Percentiles rank a stretch among this genome's conserved stretches.
Conservation (phyloP, 352 stramenopile species). For the Phytophthora fragariaefolia region DNA sequence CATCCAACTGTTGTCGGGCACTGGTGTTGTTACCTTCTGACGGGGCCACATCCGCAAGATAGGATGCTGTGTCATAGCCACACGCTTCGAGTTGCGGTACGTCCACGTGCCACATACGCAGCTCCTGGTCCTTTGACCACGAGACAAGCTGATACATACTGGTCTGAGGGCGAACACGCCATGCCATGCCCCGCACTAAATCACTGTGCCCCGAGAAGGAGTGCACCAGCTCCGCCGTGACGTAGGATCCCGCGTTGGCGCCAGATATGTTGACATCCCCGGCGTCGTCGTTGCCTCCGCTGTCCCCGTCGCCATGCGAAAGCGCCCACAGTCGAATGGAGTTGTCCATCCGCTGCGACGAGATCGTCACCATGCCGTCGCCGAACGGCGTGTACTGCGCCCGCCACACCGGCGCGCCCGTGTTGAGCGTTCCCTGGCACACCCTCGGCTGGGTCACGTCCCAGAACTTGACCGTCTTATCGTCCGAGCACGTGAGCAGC, state of each 20-base stretch:
- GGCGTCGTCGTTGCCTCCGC: constrained; percentile 15
- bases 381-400: constrained; percentile 84
- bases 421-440: constrained; percentile 70
- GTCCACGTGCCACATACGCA: constrained; percentile 79
- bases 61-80: constrained; percentile 56
- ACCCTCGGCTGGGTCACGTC: constrained; percentile 67
- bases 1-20: constrained; percentile 25
- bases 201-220: constrained; percentile 71
- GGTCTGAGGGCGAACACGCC: constrained; percentile 51
- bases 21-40: constrained; percentile 30
- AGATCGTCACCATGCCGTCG: constrained; percentile 83
- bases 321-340: constrained; percentile 74
- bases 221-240: constrained; percentile 58
- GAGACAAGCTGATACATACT: constrained; percentile 75
- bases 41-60: constrained; percentile 37
- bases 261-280: constrained; percentile 21
- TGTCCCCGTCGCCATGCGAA: constrained; percentile 39
- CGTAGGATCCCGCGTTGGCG: constrained; percentile 20
- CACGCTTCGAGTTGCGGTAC: constrained; percentile 65
- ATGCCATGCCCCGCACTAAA: constrained; percentile 71
- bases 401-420: constrained; percentile 66
- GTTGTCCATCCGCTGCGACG: constrained; percentile 59
- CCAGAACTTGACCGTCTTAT: constrained; percentile 89
- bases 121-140: constrained; percentile 83
- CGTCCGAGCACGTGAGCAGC: constrained; percentile 86